Percentiles rank a stretch among this genome's conserved stretches.
These are phyloP conservation scores for Rhodotorula babjevae DNA, from an alignment of 768 basidiomycete genomes.

Conservation along the genomic window DNA sequence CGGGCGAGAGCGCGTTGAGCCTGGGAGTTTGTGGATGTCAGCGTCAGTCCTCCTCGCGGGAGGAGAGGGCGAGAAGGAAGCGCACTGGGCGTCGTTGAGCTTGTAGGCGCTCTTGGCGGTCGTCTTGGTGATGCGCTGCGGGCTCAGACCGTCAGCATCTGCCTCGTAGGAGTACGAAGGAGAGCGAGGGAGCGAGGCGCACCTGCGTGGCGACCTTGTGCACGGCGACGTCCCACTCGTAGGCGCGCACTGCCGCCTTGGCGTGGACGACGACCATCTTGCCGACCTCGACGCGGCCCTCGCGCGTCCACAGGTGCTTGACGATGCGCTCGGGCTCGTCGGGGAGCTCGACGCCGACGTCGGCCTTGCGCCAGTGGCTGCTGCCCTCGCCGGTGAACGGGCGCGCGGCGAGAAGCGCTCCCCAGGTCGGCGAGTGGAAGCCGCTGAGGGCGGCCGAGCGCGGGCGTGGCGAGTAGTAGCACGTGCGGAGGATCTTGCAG, in stretches of 20 bases:
- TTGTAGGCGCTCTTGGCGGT: constrained; percentile 19
- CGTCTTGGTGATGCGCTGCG: constrained; percentile 23
- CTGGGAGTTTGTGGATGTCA: too few species aligned
- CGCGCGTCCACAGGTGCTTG: constrained; percentile 7
- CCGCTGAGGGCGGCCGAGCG: neutral
- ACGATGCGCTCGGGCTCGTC: neutral
- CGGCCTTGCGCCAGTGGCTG: neutral
- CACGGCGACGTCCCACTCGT: constrained; percentile 16
- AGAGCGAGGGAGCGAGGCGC: neutral
- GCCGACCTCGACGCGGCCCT: neutral
- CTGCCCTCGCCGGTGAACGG: neutral
- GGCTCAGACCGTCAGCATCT: neutral
- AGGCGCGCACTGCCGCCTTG: neutral
- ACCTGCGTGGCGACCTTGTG: constrained; percentile 4
- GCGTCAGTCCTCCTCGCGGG: too few species aligned
- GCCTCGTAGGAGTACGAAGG: neutral
- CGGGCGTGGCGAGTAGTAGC: constrained; percentile 6
- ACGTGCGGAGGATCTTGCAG: constrained; percentile 15
- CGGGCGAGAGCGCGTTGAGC: neutral
- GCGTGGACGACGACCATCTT: neutral
- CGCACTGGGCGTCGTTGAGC: constrained; percentile 19
- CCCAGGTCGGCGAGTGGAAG: neutral
- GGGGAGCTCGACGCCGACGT: neutral
- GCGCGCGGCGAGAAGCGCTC: neutral
- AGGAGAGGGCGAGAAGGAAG: neutral